Evolutionary conservation across 495 filamentous ascomycete genomes (phyloP), one percentile per base, ranked within the genome.

Genomic region (Parmelia sp.): DNA sequence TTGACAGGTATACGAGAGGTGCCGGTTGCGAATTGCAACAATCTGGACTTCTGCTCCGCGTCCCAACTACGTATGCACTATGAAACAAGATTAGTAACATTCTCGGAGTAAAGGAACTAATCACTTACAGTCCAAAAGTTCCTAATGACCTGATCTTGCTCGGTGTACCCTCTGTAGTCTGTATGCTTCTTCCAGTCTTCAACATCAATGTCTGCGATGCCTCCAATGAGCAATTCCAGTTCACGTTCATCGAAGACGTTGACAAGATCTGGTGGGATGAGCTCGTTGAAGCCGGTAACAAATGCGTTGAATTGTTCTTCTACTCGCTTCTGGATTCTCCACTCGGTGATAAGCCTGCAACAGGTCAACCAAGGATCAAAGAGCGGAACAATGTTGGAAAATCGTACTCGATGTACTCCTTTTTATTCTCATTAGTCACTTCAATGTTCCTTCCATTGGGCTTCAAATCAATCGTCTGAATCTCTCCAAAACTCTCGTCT

Each of bases 181-280:
- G 94, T 99, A 78, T 99, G 94, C 79, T 99, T 99, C 87, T 99
- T 99, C 94, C 94, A 99, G 75, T 99, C 94, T 57, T 97, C 94
- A 25, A 99, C 95, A 71, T 99, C 94, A 69, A 99, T 99, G 74
- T 99, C 94, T 53, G 94, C 95, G 72, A 99, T 99, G 82, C 94
- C 94, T 66, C 94, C 94, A 73, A 99, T 97, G 67, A 99, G 80
- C 69, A 99, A 78, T 76, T 99, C 94, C 57, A 99, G 79, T 74
- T 99, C 94, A 62, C 94, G 89, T 80, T 97, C 94, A 71, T 99
- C 94, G 71, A 99, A 99, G 55, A 99, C 94, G 69, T 96, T 97
- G 74, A 99, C 92, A 36, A 99, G 83, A 70, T 99, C 94, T 42
- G 92, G 83, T 1, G 94, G 94, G 66, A 99, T 97, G 60, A 99